Evolutionary conservation across 2,329 filamentous ascomycete species (phyloP), one percentile per base, ranked within the genome.

Genomic region (Ascochyta lentis): DNA sequence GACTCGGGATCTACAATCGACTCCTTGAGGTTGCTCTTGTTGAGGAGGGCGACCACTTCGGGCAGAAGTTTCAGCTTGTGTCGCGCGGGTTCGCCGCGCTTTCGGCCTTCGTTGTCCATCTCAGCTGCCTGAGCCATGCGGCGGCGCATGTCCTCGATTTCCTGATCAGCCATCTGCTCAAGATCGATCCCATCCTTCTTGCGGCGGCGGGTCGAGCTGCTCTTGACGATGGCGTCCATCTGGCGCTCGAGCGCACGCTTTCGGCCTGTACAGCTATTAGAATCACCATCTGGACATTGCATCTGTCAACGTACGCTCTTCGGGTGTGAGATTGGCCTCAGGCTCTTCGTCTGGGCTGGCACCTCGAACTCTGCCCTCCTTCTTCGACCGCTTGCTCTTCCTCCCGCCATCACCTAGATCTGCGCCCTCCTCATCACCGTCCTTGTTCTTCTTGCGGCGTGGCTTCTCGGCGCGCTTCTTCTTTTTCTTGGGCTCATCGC

Each of bases 61-160:
- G 94, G 93, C 15, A 99, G 86, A 65, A 99, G 89, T 78, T 93
- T 92, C 41, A 99, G 85, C 80, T 99, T 99, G 79, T 96, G 89
- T 56, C 92, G 86, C 27, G 95, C 95, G 0, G 94, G 92, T 69
- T 91, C 83, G 63, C 89, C 88, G 46, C 87, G 83, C 63, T 89
- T 85, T 66, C 95, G 92, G 35, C 91, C 92, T 51, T 87, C 81
- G 66, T 94, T 93, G 76, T 99, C 95, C 34, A 87, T 86, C 75
- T 93, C 86, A 57, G 94, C 96, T 15, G 95, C 95, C 63, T 87
- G 84, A 64, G 95, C 92, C 93, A 99, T 99, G 53, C 88, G 87
- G 49, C 90, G 84, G 70, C 95, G 95, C 74, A 99, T 89, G 44
- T 89, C 84, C 54, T 91, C 91, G 61, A 99, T 92, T 70, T 96